Evolutionary conservation across 768 basidiomycete genomes (phyloP).

Genomic region (Hysterangium stoloniferum): DNA sequence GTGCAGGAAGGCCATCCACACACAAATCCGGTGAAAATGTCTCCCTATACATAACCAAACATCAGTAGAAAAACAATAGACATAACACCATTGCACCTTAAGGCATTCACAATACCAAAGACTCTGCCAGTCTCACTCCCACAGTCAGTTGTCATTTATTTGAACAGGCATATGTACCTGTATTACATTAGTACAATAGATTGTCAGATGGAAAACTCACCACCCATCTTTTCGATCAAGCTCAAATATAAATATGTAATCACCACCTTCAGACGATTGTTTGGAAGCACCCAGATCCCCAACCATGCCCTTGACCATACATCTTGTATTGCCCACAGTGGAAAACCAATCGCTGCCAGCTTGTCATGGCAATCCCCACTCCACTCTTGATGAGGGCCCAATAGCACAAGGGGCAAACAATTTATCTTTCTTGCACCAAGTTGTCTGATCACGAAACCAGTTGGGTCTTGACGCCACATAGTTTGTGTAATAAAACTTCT

Average conservation of each 20-base stretch:
- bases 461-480: slow-evolving; percentile 14
- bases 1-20: slow-evolving; percentile 20
- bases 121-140: slow-evolving; percentile 23
- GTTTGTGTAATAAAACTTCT: too few relatives aligned
- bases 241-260: slow-evolving; percentile 24
- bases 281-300: slow-evolving; percentile 25
- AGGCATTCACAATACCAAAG: slow-evolving; percentile 23
- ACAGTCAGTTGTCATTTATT: slow-evolving; percentile 27
- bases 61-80: too few relatives aligned
- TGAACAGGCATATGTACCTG: slow-evolving; percentile 26
- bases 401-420: slow-evolving; percentile 9
- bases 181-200: neutral
- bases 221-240: slow-evolving; percentile 19
- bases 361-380: slow-evolving; percentile 30
- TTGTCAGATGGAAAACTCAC: slow-evolving; percentile 13
- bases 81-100: too few relatives aligned
- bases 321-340: slow-evolving; percentile 23
- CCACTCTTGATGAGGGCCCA: slow-evolving; percentile 28
- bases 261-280: slow-evolving; percentile 19
- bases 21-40: slow-evolving; percentile 16
- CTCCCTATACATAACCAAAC: slow-evolving; percentile 15
- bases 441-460: slow-evolving; percentile 20
- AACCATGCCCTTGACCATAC: slow-evolving; percentile 23
- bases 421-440: slow-evolving; percentile 23
- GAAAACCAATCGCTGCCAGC: slow-evolving; percentile 25